These are phyloP conservation scores for Pseudonitzschia delicatissima DNA, from an alignment of 108 stramenopile genomes.

Conservation along the genomic window DNA sequence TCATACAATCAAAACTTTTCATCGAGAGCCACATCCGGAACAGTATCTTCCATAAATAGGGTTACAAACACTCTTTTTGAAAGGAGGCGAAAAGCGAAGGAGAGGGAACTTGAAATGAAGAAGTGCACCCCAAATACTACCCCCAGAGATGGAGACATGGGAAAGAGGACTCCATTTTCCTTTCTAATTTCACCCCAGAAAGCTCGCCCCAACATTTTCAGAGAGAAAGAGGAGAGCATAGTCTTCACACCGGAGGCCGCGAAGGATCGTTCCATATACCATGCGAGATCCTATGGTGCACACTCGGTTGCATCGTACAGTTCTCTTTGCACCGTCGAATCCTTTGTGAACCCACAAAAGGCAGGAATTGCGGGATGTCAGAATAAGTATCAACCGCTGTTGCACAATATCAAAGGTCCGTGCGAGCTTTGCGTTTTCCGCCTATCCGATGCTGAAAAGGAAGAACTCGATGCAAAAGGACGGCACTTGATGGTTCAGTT, in stretches of 20 bases:
- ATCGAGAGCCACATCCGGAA: not conserved
- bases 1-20: not conserved
- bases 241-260: not conserved
- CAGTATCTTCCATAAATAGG: not conserved
- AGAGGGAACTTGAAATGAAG: slow-evolving; percentile 2
- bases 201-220: not conserved
- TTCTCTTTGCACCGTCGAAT: slow-evolving; percentile 19
- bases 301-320: slow-evolving; percentile 8
- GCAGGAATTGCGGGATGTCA: slow-evolving; percentile 20
- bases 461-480: slow-evolving; percentile 29
- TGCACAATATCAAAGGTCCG: slow-evolving; percentile 16
- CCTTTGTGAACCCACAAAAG: slow-evolving; percentile 6
- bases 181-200: not conserved
- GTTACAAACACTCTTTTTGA: not conserved
- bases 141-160: not conserved
- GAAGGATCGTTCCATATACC: not conserved
- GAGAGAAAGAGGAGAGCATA: not conserved
- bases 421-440: slow-evolving; percentile 46
- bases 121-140: not conserved
- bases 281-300: not conserved
- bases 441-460: slow-evolving; percentile 32
- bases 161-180: not conserved
- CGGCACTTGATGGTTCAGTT: slow-evolving; percentile 38
- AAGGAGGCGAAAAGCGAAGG: slow-evolving; percentile 1
- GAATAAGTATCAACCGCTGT: slow-evolving; percentile 20